Percentiles rank a stretch among this genome's conserved stretches.
Evolutionary conservation across 2,329 filamentous ascomycete genomes (phyloP).

Genomic region (Elsinoe batatas): DNA sequence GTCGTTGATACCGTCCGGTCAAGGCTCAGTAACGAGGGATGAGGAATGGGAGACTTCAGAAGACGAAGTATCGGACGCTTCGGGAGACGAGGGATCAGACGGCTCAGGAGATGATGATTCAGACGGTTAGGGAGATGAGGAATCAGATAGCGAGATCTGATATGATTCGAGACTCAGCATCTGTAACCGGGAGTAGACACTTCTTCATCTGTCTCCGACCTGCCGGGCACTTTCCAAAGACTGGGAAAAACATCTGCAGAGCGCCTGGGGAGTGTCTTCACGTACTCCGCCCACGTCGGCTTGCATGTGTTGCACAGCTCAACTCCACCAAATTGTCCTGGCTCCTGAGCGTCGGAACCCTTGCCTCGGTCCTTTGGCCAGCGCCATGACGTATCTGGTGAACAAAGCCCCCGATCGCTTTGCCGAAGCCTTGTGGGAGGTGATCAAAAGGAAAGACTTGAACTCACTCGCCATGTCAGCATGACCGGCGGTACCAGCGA

Average conservation of each 20-base stretch:
- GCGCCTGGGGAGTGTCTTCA: neutral
- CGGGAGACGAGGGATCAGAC: too few species aligned
- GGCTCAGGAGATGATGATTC: too few species aligned
- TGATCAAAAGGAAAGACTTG: conserved; percentile 17
- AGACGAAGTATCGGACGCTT: too few species aligned
- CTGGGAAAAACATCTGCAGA: neutral
- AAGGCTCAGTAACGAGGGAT: too few species aligned
- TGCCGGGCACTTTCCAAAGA: neutral
- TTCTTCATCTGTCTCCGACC: neutral
- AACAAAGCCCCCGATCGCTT: conserved; percentile 20
- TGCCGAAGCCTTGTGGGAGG: conserved; percentile 18
- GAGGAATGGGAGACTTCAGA: too few species aligned
- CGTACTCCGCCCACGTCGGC: neutral
- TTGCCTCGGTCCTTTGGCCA: conserved; percentile 21
- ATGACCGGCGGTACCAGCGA: conserved; percentile 19
- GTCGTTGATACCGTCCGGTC: too few species aligned
- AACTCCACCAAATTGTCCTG: neutral
- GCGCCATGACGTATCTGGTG: conserved; percentile 23
- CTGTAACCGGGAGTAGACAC: neutral
- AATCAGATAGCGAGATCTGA: too few species aligned
- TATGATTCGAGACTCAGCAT: too few species aligned
- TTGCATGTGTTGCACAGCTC: neutral
- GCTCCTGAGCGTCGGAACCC: conserved; percentile 25
- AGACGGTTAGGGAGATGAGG: too few species aligned
- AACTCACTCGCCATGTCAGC: conserved; percentile 18